phyloP scores from a whole-genome alignment of 116 monocot species.

The Phalaenopsis hybrid region DNA sequence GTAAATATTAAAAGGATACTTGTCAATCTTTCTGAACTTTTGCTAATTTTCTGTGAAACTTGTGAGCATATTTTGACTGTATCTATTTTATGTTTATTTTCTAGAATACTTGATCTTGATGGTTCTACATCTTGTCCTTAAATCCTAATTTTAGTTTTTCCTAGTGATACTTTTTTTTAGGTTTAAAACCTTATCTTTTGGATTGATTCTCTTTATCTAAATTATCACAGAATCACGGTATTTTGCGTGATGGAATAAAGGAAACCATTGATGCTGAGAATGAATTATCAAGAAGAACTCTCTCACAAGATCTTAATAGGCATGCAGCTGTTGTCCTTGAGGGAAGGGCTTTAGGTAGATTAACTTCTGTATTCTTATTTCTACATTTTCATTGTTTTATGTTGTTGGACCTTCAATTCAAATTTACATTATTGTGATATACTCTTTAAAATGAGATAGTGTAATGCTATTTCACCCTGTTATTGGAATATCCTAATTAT shows the following conservation, averaged over 20 bases:
- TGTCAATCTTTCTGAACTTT: not conserved
- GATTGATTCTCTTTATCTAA: not conserved
- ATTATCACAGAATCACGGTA: slow-evolving; percentile 32
- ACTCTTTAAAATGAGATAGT: not conserved
- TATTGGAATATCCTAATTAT: not conserved
- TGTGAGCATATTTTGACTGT: not conserved
- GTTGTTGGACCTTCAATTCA: not conserved
- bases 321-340: slow-evolving; percentile 96
- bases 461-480: not conserved
- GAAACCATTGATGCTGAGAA: slow-evolving; percentile 59
- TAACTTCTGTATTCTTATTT: not conserved
- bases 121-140: not conserved
- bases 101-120: not conserved
- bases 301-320: slow-evolving; percentile 87
- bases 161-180: not conserved
- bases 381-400: not conserved
- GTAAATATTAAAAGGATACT: not conserved
- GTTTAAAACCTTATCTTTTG: not conserved
- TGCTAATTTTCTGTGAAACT: not conserved
- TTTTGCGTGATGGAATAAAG: slow-evolving; percentile 71
- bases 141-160: not conserved
- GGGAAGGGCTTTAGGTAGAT: slow-evolving; percentile 72
- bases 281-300: slow-evolving; percentile 62
- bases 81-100: not conserved
- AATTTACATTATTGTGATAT: not conserved